phyloP scores from a whole-genome alignment of 1,139 yeast species.

The Candida tropicalis region DNA sequence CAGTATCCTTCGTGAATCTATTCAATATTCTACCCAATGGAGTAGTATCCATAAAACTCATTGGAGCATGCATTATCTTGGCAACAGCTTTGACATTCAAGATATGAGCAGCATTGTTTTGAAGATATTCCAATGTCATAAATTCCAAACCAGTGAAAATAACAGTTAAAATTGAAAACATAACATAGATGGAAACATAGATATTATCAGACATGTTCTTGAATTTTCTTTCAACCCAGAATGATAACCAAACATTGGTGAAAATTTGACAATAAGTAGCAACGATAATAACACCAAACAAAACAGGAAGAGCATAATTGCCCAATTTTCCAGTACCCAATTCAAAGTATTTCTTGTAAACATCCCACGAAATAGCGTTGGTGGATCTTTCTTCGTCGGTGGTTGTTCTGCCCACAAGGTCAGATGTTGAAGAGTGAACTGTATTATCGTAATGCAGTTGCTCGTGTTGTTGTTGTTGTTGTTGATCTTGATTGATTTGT shows the following conservation, averaged over 20 bases:
- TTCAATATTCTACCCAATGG: slow-evolving; percentile 50
- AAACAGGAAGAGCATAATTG: slow-evolving; percentile 31
- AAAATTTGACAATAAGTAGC: slow-evolving; percentile 39
- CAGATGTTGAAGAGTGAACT: slow-evolving; percentile 10
- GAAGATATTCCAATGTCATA: slow-evolving; percentile 55
- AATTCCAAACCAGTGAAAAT: slow-evolving; percentile 54
- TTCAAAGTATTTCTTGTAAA: slow-evolving; percentile 36
- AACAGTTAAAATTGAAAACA: slow-evolving; percentile 43
- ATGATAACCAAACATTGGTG: slow-evolving; percentile 46
- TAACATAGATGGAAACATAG: slow-evolving; percentile 37
- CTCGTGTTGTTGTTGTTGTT: not conserved
- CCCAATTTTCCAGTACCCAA: slow-evolving; percentile 45
- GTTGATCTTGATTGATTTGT: not conserved
- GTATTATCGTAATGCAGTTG: too few species aligned
- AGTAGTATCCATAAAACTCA: slow-evolving; percentile 48
- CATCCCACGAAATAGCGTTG: slow-evolving; percentile 42
- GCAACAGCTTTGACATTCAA: slow-evolving; percentile 42
- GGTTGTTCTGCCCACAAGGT: slow-evolving; percentile 29
- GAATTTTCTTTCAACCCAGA: slow-evolving; percentile 36
- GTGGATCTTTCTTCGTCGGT: slow-evolving; percentile 43
- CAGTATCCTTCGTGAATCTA: slow-evolving; percentile 60
- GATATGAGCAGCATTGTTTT: slow-evolving; percentile 43
- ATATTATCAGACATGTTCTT: slow-evolving; percentile 24
- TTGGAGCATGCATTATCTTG: slow-evolving; percentile 45
- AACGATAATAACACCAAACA: slow-evolving; percentile 42